Conservation (phyloP, 495 filamentous ascomycete species). For the Xylaria scruposa region DNA sequence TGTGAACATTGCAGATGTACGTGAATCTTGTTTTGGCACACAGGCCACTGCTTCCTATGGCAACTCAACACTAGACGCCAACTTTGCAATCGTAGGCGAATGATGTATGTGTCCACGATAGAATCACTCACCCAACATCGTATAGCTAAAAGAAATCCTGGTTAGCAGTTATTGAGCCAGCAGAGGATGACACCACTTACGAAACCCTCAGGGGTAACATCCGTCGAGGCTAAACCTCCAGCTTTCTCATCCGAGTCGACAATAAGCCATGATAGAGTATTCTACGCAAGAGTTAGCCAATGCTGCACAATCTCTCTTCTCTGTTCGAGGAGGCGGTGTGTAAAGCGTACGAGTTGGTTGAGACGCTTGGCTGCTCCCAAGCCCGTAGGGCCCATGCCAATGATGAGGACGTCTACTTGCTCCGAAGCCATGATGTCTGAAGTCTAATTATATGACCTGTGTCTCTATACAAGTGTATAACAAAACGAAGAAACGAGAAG, state of each 20-base stretch:
- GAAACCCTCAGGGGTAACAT: slow-evolving; percentile 95
- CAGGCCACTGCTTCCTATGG: background rate
- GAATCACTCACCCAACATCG: slow-evolving; percentile 73
- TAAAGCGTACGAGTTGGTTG: slow-evolving; percentile 81
- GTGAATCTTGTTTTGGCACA: background rate
- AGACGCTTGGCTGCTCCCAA: slow-evolving; percentile 97
- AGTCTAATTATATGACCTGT: slow-evolving; percentile 17
- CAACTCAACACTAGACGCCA: background rate
- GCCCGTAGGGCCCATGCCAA: slow-evolving; percentile 96
- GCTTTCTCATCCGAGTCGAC: slow-evolving; percentile 92
- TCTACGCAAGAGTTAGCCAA: slow-evolving; percentile 57
- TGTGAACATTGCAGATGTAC: background rate
- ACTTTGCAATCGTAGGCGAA: background rate
- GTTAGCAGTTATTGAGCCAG: slow-evolving; percentile 22
- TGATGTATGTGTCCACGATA: background rate
- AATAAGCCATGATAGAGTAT: slow-evolving; percentile 94
- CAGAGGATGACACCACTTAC: slow-evolving; percentile 63
- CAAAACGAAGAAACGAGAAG: slow-evolving; percentile 7
- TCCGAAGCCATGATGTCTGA: slow-evolving; percentile 32
- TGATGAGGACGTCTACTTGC: slow-evolving; percentile 91
- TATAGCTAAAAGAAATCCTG: slow-evolving; percentile 71
- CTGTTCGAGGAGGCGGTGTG: slow-evolving; percentile 35
- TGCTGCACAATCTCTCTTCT: slow-evolving; percentile 24
- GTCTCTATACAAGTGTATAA: slow-evolving; percentile 18
- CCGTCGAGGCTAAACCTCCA: slow-evolving; percentile 95